These are phyloP conservation scores for Mucor plumbeus DNA, from an alignment of 371 early-diverging fungal genomes.

Conservation along the genomic window DNA sequence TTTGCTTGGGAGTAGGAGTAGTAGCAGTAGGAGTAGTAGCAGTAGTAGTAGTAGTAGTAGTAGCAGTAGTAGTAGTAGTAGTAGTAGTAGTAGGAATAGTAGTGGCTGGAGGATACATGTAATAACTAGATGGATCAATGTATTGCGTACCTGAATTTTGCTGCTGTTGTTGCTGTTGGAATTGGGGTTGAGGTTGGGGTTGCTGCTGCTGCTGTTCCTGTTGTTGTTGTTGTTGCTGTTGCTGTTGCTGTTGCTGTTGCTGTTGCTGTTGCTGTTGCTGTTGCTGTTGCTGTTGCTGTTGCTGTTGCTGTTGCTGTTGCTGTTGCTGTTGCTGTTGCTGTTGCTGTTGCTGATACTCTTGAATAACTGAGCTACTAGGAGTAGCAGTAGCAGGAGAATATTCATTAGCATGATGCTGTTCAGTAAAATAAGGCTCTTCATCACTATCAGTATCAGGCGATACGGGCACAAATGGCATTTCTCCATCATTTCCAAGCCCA, in stretches of 20 bases:
- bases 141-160: not conserved
- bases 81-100: too few relatives aligned
- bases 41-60: not conserved
- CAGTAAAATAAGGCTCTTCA: constrained; percentile 23
- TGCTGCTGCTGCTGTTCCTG: constrained; percentile 12
- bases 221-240: not conserved
- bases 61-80: not conserved
- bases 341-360: constrained; percentile 6
- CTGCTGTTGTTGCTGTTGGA: not conserved
- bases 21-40: too few relatives aligned
- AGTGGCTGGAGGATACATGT: constrained; percentile 9
- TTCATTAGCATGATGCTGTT: constrained; percentile 3
- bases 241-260: constrained; percentile 4
- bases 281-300: not conserved
- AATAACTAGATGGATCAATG: constrained; percentile 14
- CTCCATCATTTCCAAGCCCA: constrained; percentile 21
- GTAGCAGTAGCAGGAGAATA: not conserved
- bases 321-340: constrained; percentile 1
- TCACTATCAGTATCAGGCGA: constrained; percentile 37
- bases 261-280: constrained; percentile 1
- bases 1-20: not conserved
- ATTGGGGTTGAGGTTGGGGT: too few relatives aligned
- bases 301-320: constrained; percentile 9
- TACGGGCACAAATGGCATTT: constrained; percentile 35
- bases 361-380: not conserved